Evolutionary conservation across 192 early-diverging fungal species (phyloP), one percentile per base, ranked within the genome.

Genomic region (Helicostylum pulchrum): DNA sequence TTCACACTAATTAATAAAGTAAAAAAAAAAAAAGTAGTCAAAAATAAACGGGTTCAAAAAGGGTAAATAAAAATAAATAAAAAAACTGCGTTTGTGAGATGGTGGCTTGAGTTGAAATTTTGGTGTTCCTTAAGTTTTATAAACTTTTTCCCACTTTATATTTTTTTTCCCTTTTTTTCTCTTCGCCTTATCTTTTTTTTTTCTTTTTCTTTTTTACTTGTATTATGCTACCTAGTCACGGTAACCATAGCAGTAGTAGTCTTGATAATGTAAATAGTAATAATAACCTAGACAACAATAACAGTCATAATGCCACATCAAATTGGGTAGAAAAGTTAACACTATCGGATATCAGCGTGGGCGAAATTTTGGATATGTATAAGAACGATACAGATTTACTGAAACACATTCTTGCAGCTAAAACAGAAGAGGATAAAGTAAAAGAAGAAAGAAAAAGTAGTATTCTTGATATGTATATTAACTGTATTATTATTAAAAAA

Each of bases 361-460:
- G 32, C 26, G 68, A 70, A 21, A 70, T 70, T 48, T 30, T 70
- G 21, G 62, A 70, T 26, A 57, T 34, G 34, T 70, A 59, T 46
- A 62, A 47, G 30, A 52, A 63, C 36, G 61, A 70, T 49, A 53
- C 44, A 26, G 68, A 70, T 20, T 45, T 70, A 44, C 32, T 70
- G 53, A 70, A 70, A 46, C 61, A 62, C 17, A 53, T 70, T 9
- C 39, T 70, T 53, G 52, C 43, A 14, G 68, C 68, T 7, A 70
- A 70, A 31, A 61, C 68, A 36, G 68, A 70, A 42, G 68, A 70
- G 43, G 68, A 70, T 55, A 70, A 70, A 47, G 68, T 70, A 59
- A n/a, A 54, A 8, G 11, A 20, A 23, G 26, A 9, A 7, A 30
- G 14, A 23, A 10, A 26, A 30, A 53, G 39, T 45, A 23, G 7